Evolutionary conservation across 73 alveolate species (phyloP), one percentile per base, ranked within the genome.

Genomic region (Uronychia setigera): DNA sequence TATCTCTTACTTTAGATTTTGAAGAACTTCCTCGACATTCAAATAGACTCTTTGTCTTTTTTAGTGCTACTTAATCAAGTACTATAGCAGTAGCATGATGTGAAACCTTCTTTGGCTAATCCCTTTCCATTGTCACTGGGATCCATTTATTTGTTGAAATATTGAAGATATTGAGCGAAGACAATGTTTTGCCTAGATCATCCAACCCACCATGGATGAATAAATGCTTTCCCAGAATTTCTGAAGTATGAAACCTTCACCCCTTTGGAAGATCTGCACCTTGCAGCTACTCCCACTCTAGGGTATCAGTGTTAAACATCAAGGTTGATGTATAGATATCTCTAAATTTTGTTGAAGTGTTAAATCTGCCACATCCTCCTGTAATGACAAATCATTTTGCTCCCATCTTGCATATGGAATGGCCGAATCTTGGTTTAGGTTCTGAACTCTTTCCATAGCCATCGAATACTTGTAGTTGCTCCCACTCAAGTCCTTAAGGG

Each of bases 271-370:
- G 19, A 46, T 46, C 67, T 46, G 67, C 67, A 46, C 67, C 67
- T 46, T 5, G 67, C 67, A 46, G 67, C 67, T 46, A 5, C 67
- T 46, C 67, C 67, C 67, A 46, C 67, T 46, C 67, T 46, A 46
- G 19, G 67, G 67, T 46, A 19, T 46, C 67, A 46, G 67, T 46
- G 67, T 46, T 46, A 19, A 46, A 46, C 67, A 46, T 5, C 67
- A 46, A 46, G 67, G 67, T 11, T 5, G 67, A 46, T 11, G 67
- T 46, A 19, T 46, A 46, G 67, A 46, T 19, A 46, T 46, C 67
- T 46, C 67, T 46, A 46, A 46, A 46, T 19, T 46, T 46, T 11
- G 67, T 46, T 5, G 67, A 46, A 46, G 19, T 19, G 67, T 46
- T 46, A 19, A 46, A 46, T 46, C 19, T 46, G 67, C 67, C 67